Conservation (phyloP, 495 filamentous ascomycete species). For the Letharia lupina region DNA sequence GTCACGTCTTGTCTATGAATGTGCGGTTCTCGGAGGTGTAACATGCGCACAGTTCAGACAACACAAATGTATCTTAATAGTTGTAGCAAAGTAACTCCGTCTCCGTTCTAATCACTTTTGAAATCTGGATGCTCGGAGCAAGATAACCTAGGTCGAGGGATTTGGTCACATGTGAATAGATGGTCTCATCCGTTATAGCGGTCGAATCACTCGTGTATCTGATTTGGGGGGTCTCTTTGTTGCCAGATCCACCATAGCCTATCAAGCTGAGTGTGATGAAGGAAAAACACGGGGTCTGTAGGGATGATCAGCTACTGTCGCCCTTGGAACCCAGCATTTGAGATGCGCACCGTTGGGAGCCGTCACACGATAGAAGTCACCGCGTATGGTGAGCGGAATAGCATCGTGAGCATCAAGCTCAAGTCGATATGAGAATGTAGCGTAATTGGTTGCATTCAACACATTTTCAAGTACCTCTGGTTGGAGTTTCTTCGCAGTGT, state of each 20-base stretch:
- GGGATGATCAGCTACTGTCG: background rate
- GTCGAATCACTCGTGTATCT: background rate
- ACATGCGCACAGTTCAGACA: no score
- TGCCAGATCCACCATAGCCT: conserved; percentile 54
- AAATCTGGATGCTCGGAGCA: background rate
- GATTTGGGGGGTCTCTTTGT: conserved; percentile 32
- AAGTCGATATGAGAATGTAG: conserved; percentile 16
- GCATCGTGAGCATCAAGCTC: conserved; percentile 27
- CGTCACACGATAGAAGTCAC: conserved; percentile 20
- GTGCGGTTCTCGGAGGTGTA: background rate
- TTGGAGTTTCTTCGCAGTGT: conserved; percentile 8
- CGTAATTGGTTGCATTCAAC: conserved; percentile 21
- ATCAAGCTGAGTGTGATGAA: conserved; percentile 51
- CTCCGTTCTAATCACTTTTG: conserved; percentile 5
- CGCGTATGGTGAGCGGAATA: conserved; percentile 23
- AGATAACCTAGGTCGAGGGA: no score
- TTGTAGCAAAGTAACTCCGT: conserved; percentile 9
- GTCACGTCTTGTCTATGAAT: background rate
- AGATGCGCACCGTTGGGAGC: conserved; percentile 20
- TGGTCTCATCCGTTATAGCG: background rate
- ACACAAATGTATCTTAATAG: conserved; percentile 7
- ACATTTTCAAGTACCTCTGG: conserved; percentile 19
- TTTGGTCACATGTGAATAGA: no score
- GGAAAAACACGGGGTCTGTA: conserved; percentile 48
- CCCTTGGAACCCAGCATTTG: background rate